Base-by-base conservation (phyloP, 805 yeast species). In the Yamadazyma takamatsuzukensis region DNA sequence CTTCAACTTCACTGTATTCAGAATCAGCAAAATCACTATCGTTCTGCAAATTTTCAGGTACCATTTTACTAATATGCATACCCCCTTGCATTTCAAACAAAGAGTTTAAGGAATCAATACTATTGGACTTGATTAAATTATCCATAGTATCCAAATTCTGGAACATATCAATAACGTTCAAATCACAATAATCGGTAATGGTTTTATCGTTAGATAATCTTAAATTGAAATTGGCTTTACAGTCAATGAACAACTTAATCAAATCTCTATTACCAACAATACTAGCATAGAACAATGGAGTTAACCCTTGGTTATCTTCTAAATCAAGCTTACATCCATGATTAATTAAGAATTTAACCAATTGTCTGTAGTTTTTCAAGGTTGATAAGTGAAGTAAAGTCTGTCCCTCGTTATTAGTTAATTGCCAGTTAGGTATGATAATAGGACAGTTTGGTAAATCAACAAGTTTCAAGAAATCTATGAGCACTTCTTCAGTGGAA, bases 211-310 rank as follows among this genome's bases (percentile, higher is more conserved):
- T 74, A 29, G 67, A 58, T 16, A 83, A 68, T 47, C 61, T 73
- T 36, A 71, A 53, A 23, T 68, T 62, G 41, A 73, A 56, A 44
- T 74, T 77, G 1, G 90, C 83, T 32, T 78, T 80, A 51, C 82
- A 79, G 22, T 71, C 78, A 25, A 80, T 52, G 41, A 85, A 67
- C 26, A 80, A 49, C 27, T 72, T 69, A 40, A 85, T 82, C 24
- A 82, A 67, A 29, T 74, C 80, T 32, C 84, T 64, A 49, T 83
- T 73, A 19, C 96, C 96, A 44, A 71, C 68, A 45, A 89, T 54
- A 19, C 87, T 75, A 0, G 97, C 96, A 51, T 83, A 80, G 55
- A 89, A 96, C 36, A 93, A 64, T 4, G 98, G 95, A 0, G 96
- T 81, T 41, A 76, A 75, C 1, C 95, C 96, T 51, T 80, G 84